Evolutionary conservation across 305 asterid genomes (phyloP).

Genomic region (Solanum hybrid): DNA sequence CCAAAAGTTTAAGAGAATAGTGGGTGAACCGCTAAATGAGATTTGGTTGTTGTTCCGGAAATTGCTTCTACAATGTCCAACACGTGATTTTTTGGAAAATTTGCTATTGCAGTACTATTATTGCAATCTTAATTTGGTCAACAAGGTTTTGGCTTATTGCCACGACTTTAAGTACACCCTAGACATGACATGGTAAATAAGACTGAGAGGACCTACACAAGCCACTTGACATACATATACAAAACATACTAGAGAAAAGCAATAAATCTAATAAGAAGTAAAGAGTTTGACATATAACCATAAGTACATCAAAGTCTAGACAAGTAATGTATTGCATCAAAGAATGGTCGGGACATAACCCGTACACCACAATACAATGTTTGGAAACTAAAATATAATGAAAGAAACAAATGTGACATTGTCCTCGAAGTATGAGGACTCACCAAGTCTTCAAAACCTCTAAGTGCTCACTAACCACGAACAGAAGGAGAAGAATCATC

Average conservation of each 20-base stretch:
- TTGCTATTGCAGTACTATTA: not conserved
- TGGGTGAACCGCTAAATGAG: not conserved
- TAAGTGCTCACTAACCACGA: not conserved
- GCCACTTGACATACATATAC: not conserved
- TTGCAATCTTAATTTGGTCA: not conserved
- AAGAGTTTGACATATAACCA: not conserved
- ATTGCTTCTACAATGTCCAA: not conserved
- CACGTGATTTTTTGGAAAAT: not conserved
- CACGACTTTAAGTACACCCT: not conserved
- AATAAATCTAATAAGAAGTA: not conserved
- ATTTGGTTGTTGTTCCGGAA: not conserved
- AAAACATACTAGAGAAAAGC: not conserved
- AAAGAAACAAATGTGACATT: not conserved
- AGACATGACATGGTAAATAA: not conserved
- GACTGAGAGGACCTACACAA: not conserved
- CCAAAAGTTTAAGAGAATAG: not conserved
- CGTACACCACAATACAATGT: not conserved
- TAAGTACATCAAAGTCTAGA: not conserved
- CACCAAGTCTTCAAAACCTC: not conserved
- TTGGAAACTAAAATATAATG: not conserved
- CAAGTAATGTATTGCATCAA: not conserved
- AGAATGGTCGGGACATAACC: not conserved
- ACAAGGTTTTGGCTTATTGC: not conserved
- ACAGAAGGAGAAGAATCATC: not conserved
- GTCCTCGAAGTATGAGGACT: not conserved